Base-by-base conservation (phyloP, 1,139 yeast genomes). In the Geotrichum carabidarum region DNA sequence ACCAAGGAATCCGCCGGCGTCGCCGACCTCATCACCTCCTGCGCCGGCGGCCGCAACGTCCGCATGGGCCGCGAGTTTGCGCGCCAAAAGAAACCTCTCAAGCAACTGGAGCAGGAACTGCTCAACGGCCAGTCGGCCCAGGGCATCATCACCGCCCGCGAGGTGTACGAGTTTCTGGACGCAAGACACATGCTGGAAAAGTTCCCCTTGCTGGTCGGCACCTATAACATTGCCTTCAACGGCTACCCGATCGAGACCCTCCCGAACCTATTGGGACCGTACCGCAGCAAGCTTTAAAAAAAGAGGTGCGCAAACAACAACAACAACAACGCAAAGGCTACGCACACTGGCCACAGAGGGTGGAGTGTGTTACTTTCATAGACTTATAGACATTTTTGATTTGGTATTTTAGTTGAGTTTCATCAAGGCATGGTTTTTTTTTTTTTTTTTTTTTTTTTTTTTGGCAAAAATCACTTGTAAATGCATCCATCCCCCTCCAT, bases 31-130 rank as follows among this genome's bases (percentile, higher is more conserved):
- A 90, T 91, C 73, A 91, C 98, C 55, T 89, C 98, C 35, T 91
- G 98, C 74, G 83, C 95, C 17, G 96, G 96, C 64, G 98, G 98
- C 66, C 81, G 98, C 75, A 91, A 91, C 74, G 94, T 86, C 66
- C 82, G 84, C 70, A 94, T 91, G 59, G 98, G 94, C 57, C 81
- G 78, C 64, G 77, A 66, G 57, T 62, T 72, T 56, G 71, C 84
- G 77, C 68, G 86, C 82, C 48, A 43, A 5, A 82, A 83, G 55
- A 85, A 82, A 63, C 74, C 79, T 62, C 91, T 95, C 45, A 77
- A 78, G 70, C 89, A 83, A 65, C 86, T 94, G 58, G 98, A 91
- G 75, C 81, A 79, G 73, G 86, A 77, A 62, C 76, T 90, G 63
- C 78, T 91, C 65, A 88, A 90, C 68, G 98, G 98, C 53, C 96